These are phyloP conservation scores for Daldinia sp. DNA, from an alignment of 2,329 filamentous ascomycete species.

Conservation along the genomic window DNA sequence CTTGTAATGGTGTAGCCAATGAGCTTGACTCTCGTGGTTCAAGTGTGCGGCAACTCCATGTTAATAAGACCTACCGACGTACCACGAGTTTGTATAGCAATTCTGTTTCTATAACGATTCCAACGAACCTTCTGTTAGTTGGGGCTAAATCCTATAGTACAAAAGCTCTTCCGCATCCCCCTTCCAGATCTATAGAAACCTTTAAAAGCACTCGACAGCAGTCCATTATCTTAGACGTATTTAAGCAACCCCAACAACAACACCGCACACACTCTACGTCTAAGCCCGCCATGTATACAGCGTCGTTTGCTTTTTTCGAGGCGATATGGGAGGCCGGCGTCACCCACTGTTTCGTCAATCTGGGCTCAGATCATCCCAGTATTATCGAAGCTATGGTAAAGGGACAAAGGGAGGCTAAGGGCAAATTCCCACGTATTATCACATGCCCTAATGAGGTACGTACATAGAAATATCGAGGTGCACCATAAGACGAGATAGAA, in stretches of 20 bases:
- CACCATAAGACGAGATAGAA: background rate
- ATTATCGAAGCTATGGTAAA: slow-evolving; percentile 86
- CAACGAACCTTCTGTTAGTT: background rate
- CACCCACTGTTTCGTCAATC: slow-evolving; percentile 67
- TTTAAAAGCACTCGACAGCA: slow-evolving; percentile 7
- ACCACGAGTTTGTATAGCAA: slow-evolving; percentile 26
- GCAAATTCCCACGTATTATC: slow-evolving; percentile 77
- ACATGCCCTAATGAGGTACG: slow-evolving; percentile 83
- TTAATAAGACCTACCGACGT: slow-evolving; percentile 10
- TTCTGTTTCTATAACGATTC: background rate
- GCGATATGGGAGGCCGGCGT: slow-evolving; percentile 55
- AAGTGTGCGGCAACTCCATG: background rate
- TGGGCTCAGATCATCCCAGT: slow-evolving; percentile 79
- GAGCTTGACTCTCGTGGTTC: slow-evolving; percentile 2
- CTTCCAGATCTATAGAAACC: slow-evolving; percentile 6
- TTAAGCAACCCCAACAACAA: slow-evolving; percentile 13
- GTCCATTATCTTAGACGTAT: slow-evolving; percentile 8
- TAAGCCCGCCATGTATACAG: slow-evolving; percentile 64
- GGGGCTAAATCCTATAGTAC: slow-evolving; percentile 27
- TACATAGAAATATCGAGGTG: slow-evolving; percentile 7
- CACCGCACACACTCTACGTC: slow-evolving; percentile 24
- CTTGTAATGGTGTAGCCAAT: slow-evolving; percentile 27
- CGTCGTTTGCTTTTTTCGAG: slow-evolving; percentile 76
- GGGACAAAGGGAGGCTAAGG: slow-evolving; percentile 74
- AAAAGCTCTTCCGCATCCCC: background rate